Base-by-base conservation (phyloP, 306 rosid species). In the Leucaena leucocephala region DNA sequence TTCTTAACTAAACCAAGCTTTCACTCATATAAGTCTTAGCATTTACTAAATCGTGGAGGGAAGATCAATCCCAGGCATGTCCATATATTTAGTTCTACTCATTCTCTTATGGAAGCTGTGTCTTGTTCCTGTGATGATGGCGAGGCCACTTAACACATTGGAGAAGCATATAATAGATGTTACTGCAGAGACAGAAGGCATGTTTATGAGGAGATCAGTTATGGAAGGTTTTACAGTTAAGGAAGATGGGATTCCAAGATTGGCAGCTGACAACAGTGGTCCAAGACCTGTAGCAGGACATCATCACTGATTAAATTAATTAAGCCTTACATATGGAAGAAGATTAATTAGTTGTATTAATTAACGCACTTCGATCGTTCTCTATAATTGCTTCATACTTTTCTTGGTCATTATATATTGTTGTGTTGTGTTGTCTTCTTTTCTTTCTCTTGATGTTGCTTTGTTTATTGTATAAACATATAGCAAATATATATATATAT, bases 71-170 rank as follows among this genome's bases (percentile, higher is more conserved):
- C 71, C 38, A 57, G 68, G 68, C 48, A 19, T 39, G 38, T n/a
- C 72, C 80, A 16, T 77, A 10, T 42, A 34, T 35, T 63, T 63
- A 13, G 11, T 43, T 33, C 33, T 43, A 10, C 38, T 36, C 43
- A 27, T 75, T 69, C 4, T 62, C 63, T 74, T 72, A 17, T 42
- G 69, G 54, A 64, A 66, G 54, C 22, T 69, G 5, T 36, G 67
- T 68, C 22, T 36, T 43, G 27, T 9, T 10, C 42, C 33, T 63
- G 75, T 68, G 72, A 52, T 42, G 50, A n/a, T n/a, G n/a, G 81
- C 81, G 19, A 48, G 88, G 33, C 67, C 78, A 46, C 33, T 78
- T 34, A 74, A 68, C 54, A 48, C 54, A 2, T n/a, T n/a, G 10
- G 61, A 54, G 61, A n/a, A 17, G 61, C 27, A n/a, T 54, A 2